Conservation (phyloP, 192 early-diverging fungal species). For the Tieghemiomyces parasiticus region DNA sequence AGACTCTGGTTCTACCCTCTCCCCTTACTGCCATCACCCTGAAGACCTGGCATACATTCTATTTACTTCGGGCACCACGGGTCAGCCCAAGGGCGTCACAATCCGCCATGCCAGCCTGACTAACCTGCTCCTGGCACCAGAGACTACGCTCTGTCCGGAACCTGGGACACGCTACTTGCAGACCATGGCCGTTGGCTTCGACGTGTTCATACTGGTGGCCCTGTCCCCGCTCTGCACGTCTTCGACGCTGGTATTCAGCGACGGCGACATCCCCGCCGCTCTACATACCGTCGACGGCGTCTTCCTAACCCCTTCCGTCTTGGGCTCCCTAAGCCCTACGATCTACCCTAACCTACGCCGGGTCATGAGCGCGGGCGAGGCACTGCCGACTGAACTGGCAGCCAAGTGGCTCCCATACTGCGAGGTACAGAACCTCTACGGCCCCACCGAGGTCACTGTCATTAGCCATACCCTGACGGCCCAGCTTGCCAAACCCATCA, state of each 20-base stretch:
- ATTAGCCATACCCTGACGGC: background rate
- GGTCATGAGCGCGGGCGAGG: background rate
- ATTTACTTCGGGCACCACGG: too few relatives aligned
- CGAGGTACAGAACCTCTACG: background rate
- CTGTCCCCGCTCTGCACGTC: background rate
- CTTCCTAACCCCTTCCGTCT: background rate
- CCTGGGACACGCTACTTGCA: background rate
- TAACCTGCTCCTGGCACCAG: background rate
- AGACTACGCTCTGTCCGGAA: background rate
- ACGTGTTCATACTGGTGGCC: background rate
- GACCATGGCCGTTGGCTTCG: background rate
- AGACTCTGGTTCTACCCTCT: too few relatives aligned
- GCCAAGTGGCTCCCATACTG: background rate
- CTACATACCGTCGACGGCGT: background rate
- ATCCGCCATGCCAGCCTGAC: background rate
- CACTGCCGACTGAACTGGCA: background rate
- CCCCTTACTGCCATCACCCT: too few relatives aligned
- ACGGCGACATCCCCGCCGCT: background rate
- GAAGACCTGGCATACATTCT: too few relatives aligned
- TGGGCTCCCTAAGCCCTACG: background rate
- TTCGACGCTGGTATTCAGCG: background rate
- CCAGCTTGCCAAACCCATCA: background rate
- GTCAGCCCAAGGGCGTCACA: constrained; percentile 19
- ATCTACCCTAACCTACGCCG: background rate
- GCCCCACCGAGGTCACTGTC: constrained; percentile 5